A percentile compares a stretch with the other conserved stretches of the same genome.
These are phyloP conservation scores for Rubia peregrina DNA, from an alignment of 305 asterid genomes.

Conservation along the genomic window DNA sequence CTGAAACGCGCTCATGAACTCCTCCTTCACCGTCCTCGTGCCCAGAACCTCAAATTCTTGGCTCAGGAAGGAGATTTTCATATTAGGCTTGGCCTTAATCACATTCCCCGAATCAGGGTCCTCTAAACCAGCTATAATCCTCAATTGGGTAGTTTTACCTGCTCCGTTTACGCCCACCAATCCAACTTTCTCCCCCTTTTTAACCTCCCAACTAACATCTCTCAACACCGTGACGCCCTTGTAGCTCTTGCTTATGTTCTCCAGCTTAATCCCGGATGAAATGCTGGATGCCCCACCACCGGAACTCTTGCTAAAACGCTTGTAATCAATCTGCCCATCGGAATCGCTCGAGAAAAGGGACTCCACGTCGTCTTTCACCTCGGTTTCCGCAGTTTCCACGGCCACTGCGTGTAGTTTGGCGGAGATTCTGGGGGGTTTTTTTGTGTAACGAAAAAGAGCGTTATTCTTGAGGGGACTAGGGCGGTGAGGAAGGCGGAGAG, in stretches of 20 bases:
- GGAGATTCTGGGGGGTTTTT: conserved; percentile 24
- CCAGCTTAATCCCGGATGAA: conserved; percentile 88
- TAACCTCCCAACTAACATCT: conserved; percentile 87
- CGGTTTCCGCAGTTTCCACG: conserved; percentile 47
- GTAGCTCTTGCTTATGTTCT: conserved; percentile 68
- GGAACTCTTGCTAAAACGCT: conserved; percentile 37
- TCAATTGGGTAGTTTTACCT: conserved; percentile 90
- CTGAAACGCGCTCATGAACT: conserved; percentile 82
- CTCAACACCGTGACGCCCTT: conserved; percentile 82
- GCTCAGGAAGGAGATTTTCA: conserved; percentile 76
- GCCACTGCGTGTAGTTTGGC: conserved; percentile 56
- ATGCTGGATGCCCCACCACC: conserved; percentile 68
- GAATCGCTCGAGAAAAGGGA: conserved; percentile 50
- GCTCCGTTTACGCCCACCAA: conserved; percentile 98
- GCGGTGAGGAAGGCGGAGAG: conserved; percentile 22
- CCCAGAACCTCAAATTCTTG: conserved; percentile 87
- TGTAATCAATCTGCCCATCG: conserved; percentile 30
- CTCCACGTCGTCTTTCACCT: conserved; percentile 61
- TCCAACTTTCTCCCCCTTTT: conserved; percentile 89
- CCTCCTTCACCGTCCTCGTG: conserved; percentile 78
- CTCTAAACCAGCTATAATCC: conserved; percentile 83
- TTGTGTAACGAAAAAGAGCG: conserved; percentile 14
- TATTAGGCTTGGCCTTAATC: conserved; percentile 72
- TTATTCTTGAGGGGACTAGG: conserved; percentile 33
- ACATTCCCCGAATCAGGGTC: conserved; percentile 90